Base-by-base conservation (phyloP, 225 moss, liverwort and hornwort species). In the Anthoceros angustus region DNA sequence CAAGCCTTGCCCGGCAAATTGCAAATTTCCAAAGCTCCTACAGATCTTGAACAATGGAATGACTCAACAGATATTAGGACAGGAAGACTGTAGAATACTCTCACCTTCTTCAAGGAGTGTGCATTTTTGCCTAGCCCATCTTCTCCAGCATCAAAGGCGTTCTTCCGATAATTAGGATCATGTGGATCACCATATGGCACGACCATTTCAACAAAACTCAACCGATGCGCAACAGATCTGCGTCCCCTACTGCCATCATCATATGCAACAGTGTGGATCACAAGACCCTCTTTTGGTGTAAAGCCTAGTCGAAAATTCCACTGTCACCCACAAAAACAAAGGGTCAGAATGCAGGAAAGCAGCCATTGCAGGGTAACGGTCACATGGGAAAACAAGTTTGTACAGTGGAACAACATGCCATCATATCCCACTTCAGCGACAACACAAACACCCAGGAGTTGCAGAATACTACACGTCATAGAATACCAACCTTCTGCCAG, bases 251-350 rank as follows among this genome's bases (percentile, higher is more conserved):
- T 98, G 71, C 91, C 91, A 70, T 98, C 95, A 60, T 88, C 80
- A 71, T 98, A 98, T 23, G 91, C 95, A 21, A 91, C 85, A 42
- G 91, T 83, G 70, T 98, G 95, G 61, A 98, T 91, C 48, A 98
- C 82, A 32, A 98, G 77, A 49, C 95, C 95, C 76, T 98, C 95
- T 46, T 88, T 81, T 23, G 95, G 95, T 40, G 95, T 98, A 71
- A 98, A 98, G 25, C 95, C 95, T 69, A 98, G 83, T 66, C 95
- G 90, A 74, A 98, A 91, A 70, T 85, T 91, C 95, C 95, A 98
- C 95, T 93, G 83, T 72, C 62, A 76, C 74, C 67, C 64, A 75
- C 40, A 73, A 64, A 71, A 40, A 49, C 24, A 21, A 8, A 18
- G 14, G 14, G 14, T 55, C 64, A 38, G 64, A 64, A 64, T 55